These are phyloP conservation scores for Scorias spongiosa DNA, from an alignment of 2,329 filamentous ascomycete genomes.

Conservation along the genomic window DNA sequence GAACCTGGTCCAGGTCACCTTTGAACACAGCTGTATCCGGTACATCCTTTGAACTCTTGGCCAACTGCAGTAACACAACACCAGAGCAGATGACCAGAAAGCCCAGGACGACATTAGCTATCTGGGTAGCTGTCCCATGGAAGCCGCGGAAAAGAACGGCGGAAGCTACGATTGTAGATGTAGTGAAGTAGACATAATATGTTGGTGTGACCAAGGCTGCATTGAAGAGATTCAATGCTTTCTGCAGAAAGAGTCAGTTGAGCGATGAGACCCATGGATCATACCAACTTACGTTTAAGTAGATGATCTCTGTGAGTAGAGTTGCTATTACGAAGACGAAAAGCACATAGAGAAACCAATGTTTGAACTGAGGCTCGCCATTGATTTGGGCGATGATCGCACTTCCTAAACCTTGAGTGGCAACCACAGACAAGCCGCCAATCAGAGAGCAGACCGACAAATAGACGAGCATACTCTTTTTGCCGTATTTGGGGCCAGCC, in stretches of 20 bases:
- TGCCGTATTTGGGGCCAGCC: slow-evolving; percentile 75
- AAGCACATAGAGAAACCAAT: slow-evolving; percentile 92
- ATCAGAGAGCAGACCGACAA: slow-evolving; percentile 91
- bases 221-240: slow-evolving; percentile 96
- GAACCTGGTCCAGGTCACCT: slow-evolving; percentile 86
- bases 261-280: neutral
- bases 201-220: slow-evolving; percentile 93
- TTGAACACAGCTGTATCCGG: slow-evolving; percentile 85
- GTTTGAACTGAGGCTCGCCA: slow-evolving; percentile 78
- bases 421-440: slow-evolving; percentile 84
- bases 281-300: slow-evolving; percentile 64
- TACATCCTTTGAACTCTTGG: slow-evolving; percentile 94
- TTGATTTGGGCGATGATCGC: slow-evolving; percentile 77
- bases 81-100: slow-evolving; percentile 90
- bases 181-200: slow-evolving; percentile 98
- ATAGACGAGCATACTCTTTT: slow-evolving; percentile 96
- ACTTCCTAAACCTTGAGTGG: slow-evolving; percentile 81
- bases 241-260: slow-evolving; percentile 40
- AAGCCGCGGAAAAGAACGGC: slow-evolving; percentile 87
- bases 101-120: slow-evolving; percentile 79
- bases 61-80: slow-evolving; percentile 85
- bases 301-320: slow-evolving; percentile 84
- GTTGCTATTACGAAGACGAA: slow-evolving; percentile 84
- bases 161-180: slow-evolving; percentile 84
- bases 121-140: slow-evolving; percentile 66